phyloP scores from a whole-genome alignment of 257 asterid genomes.

The Nicotiana knightiana region DNA sequence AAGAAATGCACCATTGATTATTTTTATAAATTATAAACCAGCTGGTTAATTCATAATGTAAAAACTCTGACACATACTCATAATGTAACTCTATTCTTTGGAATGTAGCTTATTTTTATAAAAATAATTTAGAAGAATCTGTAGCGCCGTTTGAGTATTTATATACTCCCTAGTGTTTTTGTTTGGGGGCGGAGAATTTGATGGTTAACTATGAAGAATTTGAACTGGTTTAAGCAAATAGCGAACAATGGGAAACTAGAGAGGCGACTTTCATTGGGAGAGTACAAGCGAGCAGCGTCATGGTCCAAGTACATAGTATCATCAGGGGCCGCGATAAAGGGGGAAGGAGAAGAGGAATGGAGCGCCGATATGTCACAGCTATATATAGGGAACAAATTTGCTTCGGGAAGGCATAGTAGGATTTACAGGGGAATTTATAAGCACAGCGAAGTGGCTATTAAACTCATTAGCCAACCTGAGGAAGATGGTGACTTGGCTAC shows the following conservation, averaged over 20 bases:
- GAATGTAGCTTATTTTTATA: not conserved
- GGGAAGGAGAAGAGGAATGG: slow-evolving; percentile 76
- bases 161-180: not conserved
- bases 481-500: slow-evolving; percentile 92
- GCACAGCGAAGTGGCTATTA: slow-evolving; percentile 86
- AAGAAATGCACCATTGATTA: not conserved
- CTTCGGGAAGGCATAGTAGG: slow-evolving; percentile 90
- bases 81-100: slow-evolving; percentile 5
- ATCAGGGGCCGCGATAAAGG: slow-evolving; percentile 75
- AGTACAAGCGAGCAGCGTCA: slow-evolving; percentile 80
- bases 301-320: slow-evolving; percentile 95
- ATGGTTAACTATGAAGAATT: slow-evolving; percentile 41
- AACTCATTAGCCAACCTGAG: slow-evolving; percentile 91
- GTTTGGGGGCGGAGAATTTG: not conserved
- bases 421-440: slow-evolving; percentile 86
- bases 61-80: not conserved
- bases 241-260: slow-evolving; percentile 73
- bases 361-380: slow-evolving; percentile 97
- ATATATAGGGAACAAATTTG: slow-evolving; percentile 86
- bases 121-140: not conserved
- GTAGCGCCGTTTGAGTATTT: not conserved
- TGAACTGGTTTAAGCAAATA: slow-evolving; percentile 70
- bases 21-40: not conserved
- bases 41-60: not conserved
- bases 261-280: slow-evolving; percentile 86